Base-by-base conservation (phyloP, 169 alveolate species). In the Fabrea salina region DNA sequence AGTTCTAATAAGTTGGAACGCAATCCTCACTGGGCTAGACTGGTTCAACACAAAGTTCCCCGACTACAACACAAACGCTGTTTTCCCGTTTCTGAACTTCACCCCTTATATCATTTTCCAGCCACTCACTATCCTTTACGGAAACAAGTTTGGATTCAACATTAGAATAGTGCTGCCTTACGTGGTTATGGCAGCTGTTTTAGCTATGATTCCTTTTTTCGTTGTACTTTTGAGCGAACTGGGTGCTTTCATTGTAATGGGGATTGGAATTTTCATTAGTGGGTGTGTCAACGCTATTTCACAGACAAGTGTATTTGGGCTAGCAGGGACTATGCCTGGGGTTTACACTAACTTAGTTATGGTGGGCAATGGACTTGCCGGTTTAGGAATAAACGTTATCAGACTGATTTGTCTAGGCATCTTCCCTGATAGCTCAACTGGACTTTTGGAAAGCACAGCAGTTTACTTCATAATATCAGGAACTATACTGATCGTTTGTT, bases 361-460 rank as follows among this genome's bases (percentile, higher is more conserved):
- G 80, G 7, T 72, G 7, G 80, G 80, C 19, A 72, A 51, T 47
- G 80, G 80, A 1, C 1, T 72, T 11, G n/a, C 72, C 16, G 67
- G 71, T 1, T 35, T 72, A 13, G 8, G 27, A 7, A 51, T 72
- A 1, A 51, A 7, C 11, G 11, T 51, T 0, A 19, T 40, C 11
- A 47, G 80, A 35, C 19, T 72, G 0, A 50, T 51, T 11, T 50
- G 71, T 4, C 30, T 72, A 1, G 16, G 19, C 6, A 25, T 32
- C 41, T 72, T 72, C 50, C 50, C 47, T 16, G 11, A 27, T 19
- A 35, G 27, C 54, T 11, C 27, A 1, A n/a, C 47, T 32, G 80
- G 80, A 32, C 19, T 30, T 19, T 50, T 50, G 40, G n/a, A 25
- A 11, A 32, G 58, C 25, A 51, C 80, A 22, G n/a, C 6, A 50